phyloP scores from a whole-genome alignment of 108 stramenopile genomes.

The Discostella stelligeroides region DNA sequence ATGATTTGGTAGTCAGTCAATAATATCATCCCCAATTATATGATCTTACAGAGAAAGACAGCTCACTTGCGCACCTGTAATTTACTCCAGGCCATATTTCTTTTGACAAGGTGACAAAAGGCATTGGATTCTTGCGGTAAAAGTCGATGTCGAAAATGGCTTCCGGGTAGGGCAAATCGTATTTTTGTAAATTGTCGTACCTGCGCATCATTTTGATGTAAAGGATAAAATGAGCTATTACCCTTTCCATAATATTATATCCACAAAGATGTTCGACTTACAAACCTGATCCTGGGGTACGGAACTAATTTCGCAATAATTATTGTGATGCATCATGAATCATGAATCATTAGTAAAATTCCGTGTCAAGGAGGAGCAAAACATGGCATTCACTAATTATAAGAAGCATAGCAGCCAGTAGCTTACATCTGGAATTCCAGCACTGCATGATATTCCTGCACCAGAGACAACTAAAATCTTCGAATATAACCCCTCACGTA shows the following conservation, averaged over 20 bases:
- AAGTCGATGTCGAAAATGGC: conserved; percentile 92
- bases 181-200: conserved; percentile 90
- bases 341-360: too few relatives aligned
- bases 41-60: too few relatives aligned
- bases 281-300: conserved; percentile 40
- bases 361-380: too few relatives aligned
- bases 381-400: neutral
- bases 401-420: neutral
- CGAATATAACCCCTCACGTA: conserved; percentile 14
- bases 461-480: conserved; percentile 37
- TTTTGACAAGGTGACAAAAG: conserved; percentile 73
- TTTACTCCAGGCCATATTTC: conserved; percentile 89
- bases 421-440: conserved; percentile 42
- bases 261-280: conserved; percentile 1
- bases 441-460: conserved; percentile 38
- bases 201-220: neutral
- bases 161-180: conserved; percentile 89
- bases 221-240: neutral
- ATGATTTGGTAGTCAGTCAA: neutral
- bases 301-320: conserved; percentile 6
- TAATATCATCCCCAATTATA: too few relatives aligned
- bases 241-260: neutral
- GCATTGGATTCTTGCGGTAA: conserved; percentile 72
- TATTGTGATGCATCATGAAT: neutral
- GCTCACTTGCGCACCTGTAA: conserved; percentile 38